phyloP scores from a whole-genome alignment of 768 basidiomycete species.

The Boletus sp. region DNA sequence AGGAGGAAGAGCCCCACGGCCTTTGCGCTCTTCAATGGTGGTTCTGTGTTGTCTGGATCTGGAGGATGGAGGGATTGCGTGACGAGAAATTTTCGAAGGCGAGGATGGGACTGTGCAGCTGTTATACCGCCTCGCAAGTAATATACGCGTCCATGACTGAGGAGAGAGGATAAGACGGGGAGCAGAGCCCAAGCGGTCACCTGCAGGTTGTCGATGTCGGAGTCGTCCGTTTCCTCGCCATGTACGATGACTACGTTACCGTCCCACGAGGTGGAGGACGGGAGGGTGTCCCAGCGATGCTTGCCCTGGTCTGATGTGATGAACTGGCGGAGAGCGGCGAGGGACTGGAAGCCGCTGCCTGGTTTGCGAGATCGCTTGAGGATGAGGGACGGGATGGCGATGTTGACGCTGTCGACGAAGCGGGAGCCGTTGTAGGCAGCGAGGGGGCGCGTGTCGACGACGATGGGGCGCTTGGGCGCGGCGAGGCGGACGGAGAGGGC shows the following conservation, averaged over 20 bases:
- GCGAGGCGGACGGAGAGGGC: slow-evolving; percentile 49
- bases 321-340: slow-evolving; percentile 74
- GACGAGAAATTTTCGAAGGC: slow-evolving; percentile 52
- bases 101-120: slow-evolving; percentile 55
- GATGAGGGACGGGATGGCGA: slow-evolving; percentile 88
- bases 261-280: slow-evolving; percentile 62
- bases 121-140: slow-evolving; percentile 75
- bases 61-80: slow-evolving; percentile 13
- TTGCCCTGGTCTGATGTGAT: slow-evolving; percentile 79
- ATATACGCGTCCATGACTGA: slow-evolving; percentile 53
- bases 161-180: slow-evolving; percentile 57
- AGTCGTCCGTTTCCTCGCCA: slow-evolving; percentile 73
- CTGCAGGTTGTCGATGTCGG: slow-evolving; percentile 54
- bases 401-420: slow-evolving; percentile 70
- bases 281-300: slow-evolving; percentile 59
- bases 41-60: slow-evolving; percentile 12
- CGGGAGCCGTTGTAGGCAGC: slow-evolving; percentile 63
- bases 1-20: slow-evolving; percentile 65
- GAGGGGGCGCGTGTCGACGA: slow-evolving; percentile 81
- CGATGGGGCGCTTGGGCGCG: slow-evolving; percentile 53
- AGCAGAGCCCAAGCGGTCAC: slow-evolving; percentile 71
- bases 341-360: slow-evolving; percentile 60
- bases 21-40: slow-evolving; percentile 30
- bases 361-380: slow-evolving; percentile 80
- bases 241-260: slow-evolving; percentile 70